Evolutionary conservation across 2,329 filamentous ascomycete genomes (phyloP), one percentile per base, ranked within the genome.

Genomic region (Plectosphaerella sp.): DNA sequence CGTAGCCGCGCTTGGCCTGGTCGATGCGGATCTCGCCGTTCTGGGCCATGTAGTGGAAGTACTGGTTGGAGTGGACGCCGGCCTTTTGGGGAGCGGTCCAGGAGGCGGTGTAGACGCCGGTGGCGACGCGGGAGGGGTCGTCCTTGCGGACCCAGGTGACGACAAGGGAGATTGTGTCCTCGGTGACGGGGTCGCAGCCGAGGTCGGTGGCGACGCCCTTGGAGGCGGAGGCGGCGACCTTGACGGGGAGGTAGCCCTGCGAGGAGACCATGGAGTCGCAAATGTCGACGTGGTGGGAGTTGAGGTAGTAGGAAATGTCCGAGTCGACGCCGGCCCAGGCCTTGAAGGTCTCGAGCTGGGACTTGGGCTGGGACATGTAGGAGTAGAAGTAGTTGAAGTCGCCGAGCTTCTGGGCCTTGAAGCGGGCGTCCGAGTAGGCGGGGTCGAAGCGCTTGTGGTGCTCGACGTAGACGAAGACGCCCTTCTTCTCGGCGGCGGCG

Each of bases 321-420:
- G 87, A 92, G 61, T 96, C 91, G 62, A 87, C 84, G 57, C 92
- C 92, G 0, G 92, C 92, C 91, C 91, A 96, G 3, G 91, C 88
- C 72, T 91, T 92, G 84, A 96, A 96, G 1, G 91, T 96, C 77
- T 95, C 89, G 47, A 96, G 82, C 73, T 96, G 91, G 48, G 80
- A 90, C 74, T 95, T 96, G 55, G 87, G 89, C 77, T 96, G 91
- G 48, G 86, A 90, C 91, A 96, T 96, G 81, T 97, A 97, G 62
- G 83, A 88, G 80, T 96, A 97, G 69, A 96, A 97, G 79, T 97
- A 97, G 78, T 96, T 96, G 83, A 97, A 97, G 72, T 96, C 91
- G 58, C 92, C 92, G 8, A 97, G 77, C 50, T 78, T 84, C 64
- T 83, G 74, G 14, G 90, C 89, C 61, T 87, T 85, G 73, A 86